phyloP scores from a whole-genome alignment of 371 early-diverging fungal genomes.

The Blyttiomyces sp. region DNA sequence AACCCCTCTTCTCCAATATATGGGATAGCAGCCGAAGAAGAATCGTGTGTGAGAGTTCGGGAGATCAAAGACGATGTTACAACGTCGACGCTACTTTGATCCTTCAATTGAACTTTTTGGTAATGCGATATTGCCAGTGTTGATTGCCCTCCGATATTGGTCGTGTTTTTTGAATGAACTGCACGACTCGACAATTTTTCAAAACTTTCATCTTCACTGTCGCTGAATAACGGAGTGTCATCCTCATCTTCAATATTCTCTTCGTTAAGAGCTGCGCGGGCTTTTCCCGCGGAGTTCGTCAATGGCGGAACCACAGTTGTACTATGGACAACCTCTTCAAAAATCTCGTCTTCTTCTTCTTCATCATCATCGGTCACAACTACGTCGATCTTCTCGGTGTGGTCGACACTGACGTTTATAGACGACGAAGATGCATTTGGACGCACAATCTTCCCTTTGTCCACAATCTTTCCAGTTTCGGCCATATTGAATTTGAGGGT shows the following conservation, averaged over 20 bases:
- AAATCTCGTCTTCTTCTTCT: background rate
- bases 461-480: conserved; percentile 8
- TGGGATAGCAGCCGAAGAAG: too few species aligned
- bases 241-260: background rate
- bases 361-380: conserved; percentile 2
- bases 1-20: too few species aligned
- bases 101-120: too few species aligned
- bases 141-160: too few species aligned
- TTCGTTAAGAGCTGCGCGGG: background rate
- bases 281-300: background rate
- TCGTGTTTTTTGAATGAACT: too few species aligned
- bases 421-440: too few species aligned
- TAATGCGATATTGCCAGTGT: too few species aligned
- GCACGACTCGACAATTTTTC: background rate
- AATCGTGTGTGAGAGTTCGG: too few species aligned
- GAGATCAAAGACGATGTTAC: too few species aligned
- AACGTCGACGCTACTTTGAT: too few species aligned
- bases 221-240: conserved; percentile 5
- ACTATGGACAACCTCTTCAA: background rate
- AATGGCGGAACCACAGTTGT: too few species aligned
- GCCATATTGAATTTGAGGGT: conserved; percentile 16
- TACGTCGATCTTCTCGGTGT: background rate
- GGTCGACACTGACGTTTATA: too few species aligned
- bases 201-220: conserved; percentile 18
- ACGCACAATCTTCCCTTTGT: conserved; percentile 4